phyloP scores from a whole-genome alignment of 192 early-diverging fungal species.

The Mortierella claussenii region DNA sequence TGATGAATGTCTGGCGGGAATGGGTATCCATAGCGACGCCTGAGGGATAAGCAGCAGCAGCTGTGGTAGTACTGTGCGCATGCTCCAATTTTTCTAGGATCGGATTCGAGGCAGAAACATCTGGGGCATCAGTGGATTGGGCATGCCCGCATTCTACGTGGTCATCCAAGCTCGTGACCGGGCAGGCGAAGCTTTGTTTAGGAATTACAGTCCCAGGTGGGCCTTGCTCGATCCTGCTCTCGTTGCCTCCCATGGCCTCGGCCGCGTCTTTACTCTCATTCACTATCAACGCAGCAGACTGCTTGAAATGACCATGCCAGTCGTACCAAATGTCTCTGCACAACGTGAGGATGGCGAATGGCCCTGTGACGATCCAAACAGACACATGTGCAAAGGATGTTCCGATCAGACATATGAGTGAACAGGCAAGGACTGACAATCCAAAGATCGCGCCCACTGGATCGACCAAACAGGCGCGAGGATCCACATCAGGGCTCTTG shows the following conservation, averaged over 20 bases:
- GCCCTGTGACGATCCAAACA: slow-evolving; percentile 82
- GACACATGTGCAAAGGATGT: slow-evolving; percentile 74
- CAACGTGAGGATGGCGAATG: slow-evolving; percentile 75
- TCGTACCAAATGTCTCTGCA: slow-evolving; percentile 69
- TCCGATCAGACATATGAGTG: slow-evolving; percentile 73
- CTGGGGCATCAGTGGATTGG: not conserved
- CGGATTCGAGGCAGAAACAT: not conserved
- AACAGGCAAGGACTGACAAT: slow-evolving; percentile 58
- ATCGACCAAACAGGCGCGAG: slow-evolving; percentile 63
- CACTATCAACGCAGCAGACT: not conserved
- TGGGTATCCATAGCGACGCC: not conserved
- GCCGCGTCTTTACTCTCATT: not conserved
- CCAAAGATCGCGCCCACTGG: slow-evolving; percentile 74
- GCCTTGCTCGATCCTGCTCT: slow-evolving; percentile 25
- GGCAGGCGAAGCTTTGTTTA: slow-evolving; percentile 17
- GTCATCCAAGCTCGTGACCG: not conserved
- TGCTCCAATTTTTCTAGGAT: not conserved
- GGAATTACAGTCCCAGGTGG: slow-evolving; percentile 20
- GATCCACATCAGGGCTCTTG: slow-evolving; percentile 57
- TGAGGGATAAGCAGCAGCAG: not conserved
- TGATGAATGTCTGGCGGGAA: not conserved
- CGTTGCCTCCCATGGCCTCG: not conserved
- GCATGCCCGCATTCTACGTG: not conserved
- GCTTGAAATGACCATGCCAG: slow-evolving; percentile 33
- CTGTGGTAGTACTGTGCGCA: not conserved